Evolutionary conservation across 108 stramenopile genomes (phyloP).

Genomic region (Bacterosira constricta): DNA sequence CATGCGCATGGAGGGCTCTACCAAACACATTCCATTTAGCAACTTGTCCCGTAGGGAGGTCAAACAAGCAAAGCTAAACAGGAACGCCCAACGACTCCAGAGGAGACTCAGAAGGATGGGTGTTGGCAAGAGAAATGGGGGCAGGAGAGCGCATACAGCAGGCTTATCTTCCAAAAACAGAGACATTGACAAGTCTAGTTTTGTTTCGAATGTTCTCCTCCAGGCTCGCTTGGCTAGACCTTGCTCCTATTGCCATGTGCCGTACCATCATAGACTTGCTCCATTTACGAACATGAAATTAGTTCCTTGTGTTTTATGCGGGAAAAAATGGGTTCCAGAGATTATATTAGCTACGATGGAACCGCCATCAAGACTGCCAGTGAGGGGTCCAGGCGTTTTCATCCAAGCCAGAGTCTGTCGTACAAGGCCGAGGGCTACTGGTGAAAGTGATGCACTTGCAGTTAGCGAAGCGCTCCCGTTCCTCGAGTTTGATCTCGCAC

Average conservation of each 20-base stretch:
- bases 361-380: slow-evolving; percentile 78
- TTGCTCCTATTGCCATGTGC: slow-evolving; percentile 94
- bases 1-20: slow-evolving; percentile 20
- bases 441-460: slow-evolving; percentile 90
- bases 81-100: slow-evolving; percentile 43
- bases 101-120: slow-evolving; percentile 39
- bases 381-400: slow-evolving; percentile 90
- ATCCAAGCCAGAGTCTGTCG: slow-evolving; percentile 96
- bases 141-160: neutral
- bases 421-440: slow-evolving; percentile 70
- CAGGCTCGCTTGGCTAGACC: slow-evolving; percentile 73
- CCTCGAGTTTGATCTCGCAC: slow-evolving; percentile 94
- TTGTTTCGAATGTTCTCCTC: slow-evolving; percentile 48
- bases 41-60: slow-evolving; percentile 33
- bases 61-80: slow-evolving; percentile 42
- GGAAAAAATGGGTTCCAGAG: slow-evolving; percentile 97
- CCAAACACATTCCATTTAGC: slow-evolving; percentile 26
- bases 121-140: slow-evolving; percentile 24
- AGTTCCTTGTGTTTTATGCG: slow-evolving; percentile 91
- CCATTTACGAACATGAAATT: slow-evolving; percentile 97
- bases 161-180: slow-evolving; percentile 15
- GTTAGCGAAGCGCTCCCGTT: slow-evolving; percentile 94
- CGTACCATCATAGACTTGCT: slow-evolving; percentile 92
- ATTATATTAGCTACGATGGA: slow-evolving; percentile 74
- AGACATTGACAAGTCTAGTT: slow-evolving; percentile 34